Evolutionary conservation across 345 rosid species (phyloP).

Genomic region (sweet orange (Citrus sinensis)): DVS_A1.0 CM039168.1:838501-839000

Average conservation of each 20-base stretch:
- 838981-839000: neutral
- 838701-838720: neutral
- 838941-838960: neutral
- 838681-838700: neutral
- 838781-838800: neutral
- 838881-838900: neutral
- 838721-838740: neutral
- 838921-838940: constrained; percentile 13
- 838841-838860: neutral
- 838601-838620: neutral
- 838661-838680: neutral
- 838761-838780: neutral
- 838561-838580: neutral
- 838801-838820: constrained; percentile 1
- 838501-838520: neutral
- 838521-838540: neutral
- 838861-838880: neutral
- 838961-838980: neutral
- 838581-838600: neutral
- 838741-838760: neutral
- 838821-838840: constrained; percentile 12
- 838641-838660: neutral
- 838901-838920: neutral
- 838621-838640: neutral
- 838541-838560: neutral